Conservation (phyloP, 352 stramenopile species). For the Globisporangium ultimum region DNA sequence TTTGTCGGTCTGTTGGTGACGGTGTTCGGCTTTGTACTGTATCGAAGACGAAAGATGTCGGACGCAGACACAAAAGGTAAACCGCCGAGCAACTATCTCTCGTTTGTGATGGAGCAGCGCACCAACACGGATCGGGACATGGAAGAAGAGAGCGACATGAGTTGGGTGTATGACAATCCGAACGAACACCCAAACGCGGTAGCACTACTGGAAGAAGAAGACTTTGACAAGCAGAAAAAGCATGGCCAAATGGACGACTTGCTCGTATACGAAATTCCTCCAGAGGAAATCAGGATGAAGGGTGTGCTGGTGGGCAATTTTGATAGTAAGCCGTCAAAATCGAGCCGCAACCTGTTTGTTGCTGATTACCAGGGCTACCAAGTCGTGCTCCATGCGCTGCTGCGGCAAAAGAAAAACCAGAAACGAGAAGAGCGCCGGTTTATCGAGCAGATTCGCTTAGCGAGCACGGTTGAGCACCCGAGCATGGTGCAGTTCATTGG, state of each 20-base stretch:
- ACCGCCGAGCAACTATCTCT: slow-evolving; percentile 22
- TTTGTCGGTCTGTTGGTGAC: slow-evolving; percentile 36
- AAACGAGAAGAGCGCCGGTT: slow-evolving; percentile 45
- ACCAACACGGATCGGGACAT: slow-evolving; percentile 23
- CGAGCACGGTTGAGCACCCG: slow-evolving; percentile 52
- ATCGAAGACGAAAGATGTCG: slow-evolving; percentile 25
- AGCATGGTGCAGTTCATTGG: slow-evolving; percentile 81
- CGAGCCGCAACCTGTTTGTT: slow-evolving; percentile 31
- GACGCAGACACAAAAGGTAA: slow-evolving; percentile 19
- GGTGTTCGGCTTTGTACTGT: slow-evolving; percentile 30
- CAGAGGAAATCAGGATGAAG: slow-evolving; percentile 59
- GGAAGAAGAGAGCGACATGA: slow-evolving; percentile 41
- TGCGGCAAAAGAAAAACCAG: slow-evolving; percentile 40
- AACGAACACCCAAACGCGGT: slow-evolving; percentile 32
- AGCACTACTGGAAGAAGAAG: slow-evolving; percentile 61
- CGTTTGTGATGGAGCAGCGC: slow-evolving; percentile 25
- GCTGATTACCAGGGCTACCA: slow-evolving; percentile 73
- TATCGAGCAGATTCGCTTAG: slow-evolving; percentile 65
- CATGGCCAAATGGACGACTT: slow-evolving; percentile 62
- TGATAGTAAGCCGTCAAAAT: slow-evolving; percentile 13
- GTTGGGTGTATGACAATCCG: slow-evolving; percentile 54
- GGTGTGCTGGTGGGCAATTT: slow-evolving; percentile 18
- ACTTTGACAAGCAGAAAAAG: slow-evolving; percentile 31
- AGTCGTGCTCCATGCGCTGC: slow-evolving; percentile 59
- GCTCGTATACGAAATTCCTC: slow-evolving; percentile 71